These are phyloP conservation scores for Waltergamsia citrina DNA, from an alignment of 2,329 filamentous ascomycete genomes.

Conservation along the genomic window DNA sequence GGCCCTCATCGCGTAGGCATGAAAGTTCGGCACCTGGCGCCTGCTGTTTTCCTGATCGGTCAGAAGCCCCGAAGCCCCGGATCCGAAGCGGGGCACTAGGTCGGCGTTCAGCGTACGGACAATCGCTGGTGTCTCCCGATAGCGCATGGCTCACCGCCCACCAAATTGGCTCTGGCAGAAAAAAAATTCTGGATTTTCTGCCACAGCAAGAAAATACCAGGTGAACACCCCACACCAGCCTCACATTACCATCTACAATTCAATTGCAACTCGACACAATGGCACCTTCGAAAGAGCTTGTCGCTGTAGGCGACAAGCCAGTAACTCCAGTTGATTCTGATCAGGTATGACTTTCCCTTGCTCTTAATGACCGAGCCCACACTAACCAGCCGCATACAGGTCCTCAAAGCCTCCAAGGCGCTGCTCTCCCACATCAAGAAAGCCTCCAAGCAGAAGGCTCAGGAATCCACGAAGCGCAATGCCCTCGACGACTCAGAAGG, in stretches of 20 bases:
- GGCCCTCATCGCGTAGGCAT: no score
- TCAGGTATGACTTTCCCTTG: constrained; percentile 20
- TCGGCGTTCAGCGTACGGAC: no score
- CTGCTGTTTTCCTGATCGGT: no score
- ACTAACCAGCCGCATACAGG: constrained; percentile 23
- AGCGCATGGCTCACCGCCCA: constrained; percentile 12
- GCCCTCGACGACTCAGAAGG: constrained; percentile 34
- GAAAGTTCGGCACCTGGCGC: no score
- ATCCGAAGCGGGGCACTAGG: no score
- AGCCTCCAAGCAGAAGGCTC: constrained; percentile 35
- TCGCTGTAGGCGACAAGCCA: constrained; percentile 18
- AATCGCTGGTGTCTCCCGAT: background rate
- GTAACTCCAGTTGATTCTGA: constrained; percentile 27
- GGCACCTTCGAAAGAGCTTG: constrained; percentile 31
- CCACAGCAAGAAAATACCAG: constrained; percentile 3
- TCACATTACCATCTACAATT: background rate
- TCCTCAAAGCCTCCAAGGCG: constrained; percentile 53
- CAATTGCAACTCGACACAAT: constrained; percentile 13
- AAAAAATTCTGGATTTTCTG: constrained; percentile 18
- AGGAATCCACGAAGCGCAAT: constrained; percentile 44
- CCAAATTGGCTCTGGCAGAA: constrained; percentile 8
- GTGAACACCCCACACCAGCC: background rate
- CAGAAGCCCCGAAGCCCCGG: no score
- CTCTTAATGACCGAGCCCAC: background rate
- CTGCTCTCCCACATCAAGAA: constrained; percentile 53